Percentiles rank a stretch among this genome's conserved stretches.
phyloP scores from a whole-genome alignment of 2,329 filamentous ascomycete species.

The Talaromyces sp. region DNA sequence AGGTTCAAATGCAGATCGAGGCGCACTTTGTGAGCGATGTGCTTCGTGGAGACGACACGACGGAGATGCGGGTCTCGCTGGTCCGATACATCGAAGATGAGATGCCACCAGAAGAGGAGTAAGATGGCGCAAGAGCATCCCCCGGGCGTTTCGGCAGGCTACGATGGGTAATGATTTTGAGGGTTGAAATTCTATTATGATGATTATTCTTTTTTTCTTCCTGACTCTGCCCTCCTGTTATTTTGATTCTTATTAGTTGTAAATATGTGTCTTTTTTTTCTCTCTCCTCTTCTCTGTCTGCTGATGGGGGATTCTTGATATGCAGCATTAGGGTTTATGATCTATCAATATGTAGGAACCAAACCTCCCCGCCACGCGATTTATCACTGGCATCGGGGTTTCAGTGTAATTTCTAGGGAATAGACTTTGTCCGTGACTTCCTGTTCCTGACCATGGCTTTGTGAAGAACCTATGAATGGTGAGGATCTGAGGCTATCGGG shows the following conservation, averaged over 20 bases:
- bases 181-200: conserved; percentile 3
- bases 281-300: too few species aligned
- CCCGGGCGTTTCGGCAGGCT: conserved; percentile 26
- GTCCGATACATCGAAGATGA: conserved; percentile 97
- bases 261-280: neutral
- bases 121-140: neutral
- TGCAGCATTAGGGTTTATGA: conserved; percentile 26
- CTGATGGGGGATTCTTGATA: neutral
- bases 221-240: neutral
- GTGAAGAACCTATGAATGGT: neutral
- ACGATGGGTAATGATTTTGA: conserved; percentile 7
- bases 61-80: conserved; percentile 92
- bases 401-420: neutral
- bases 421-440: neutral
- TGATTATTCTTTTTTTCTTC: neutral
- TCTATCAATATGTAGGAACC: conserved; percentile 21
- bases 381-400: conserved; percentile 19
- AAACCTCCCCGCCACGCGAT: conserved; percentile 21
- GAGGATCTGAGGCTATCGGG: neutral
- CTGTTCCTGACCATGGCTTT: neutral
- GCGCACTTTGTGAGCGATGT: conserved; percentile 95
- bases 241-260: neutral
- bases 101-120: conserved; percentile 94
- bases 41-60: conserved; percentile 89
- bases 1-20: conserved; percentile 96